Conservation (phyloP, 768 basidiomycete species). For the Boletus vinaceobasis region DNA sequence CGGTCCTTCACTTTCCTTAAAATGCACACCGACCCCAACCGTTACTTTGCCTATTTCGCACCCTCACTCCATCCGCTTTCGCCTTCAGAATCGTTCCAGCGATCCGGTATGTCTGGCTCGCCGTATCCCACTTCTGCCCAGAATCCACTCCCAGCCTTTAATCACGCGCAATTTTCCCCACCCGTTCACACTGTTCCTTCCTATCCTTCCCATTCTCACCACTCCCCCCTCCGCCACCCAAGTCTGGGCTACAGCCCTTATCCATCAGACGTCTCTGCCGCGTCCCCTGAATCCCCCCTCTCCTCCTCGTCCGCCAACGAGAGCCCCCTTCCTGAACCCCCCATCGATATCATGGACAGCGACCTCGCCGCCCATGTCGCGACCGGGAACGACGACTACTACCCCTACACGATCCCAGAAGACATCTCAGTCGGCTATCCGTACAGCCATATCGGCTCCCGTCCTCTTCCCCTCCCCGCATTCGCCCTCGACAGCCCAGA, state of each 20-base stretch:
- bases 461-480: constrained; percentile 20
- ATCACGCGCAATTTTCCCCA: constrained; percentile 21
- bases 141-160: constrained; percentile 12
- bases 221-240: constrained; percentile 12
- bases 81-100: constrained; percentile 10
- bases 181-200: constrained; percentile 12
- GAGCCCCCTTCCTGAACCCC: constrained; percentile 39
- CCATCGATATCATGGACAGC: constrained; percentile 33
- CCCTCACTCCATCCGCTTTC: constrained; percentile 15
- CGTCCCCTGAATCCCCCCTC: constrained; percentile 37
- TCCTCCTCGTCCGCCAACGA: constrained; percentile 39
- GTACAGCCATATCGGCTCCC: constrained; percentile 23
- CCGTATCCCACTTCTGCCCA: constrained; percentile 22
- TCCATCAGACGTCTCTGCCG: constrained; percentile 35
- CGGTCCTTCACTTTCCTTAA: constrained; percentile 23
- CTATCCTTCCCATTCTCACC: constrained; percentile 19
- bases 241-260: constrained; percentile 34
- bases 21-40: constrained; percentile 27
- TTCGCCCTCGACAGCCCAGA: constrained; percentile 25
- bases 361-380: constrained; percentile 26
- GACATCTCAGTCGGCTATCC: constrained; percentile 22
- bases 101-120: constrained; percentile 21
- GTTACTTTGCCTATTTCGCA: constrained; percentile 21
- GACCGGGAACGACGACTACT: constrained; percentile 27
- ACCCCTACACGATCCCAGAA: constrained; percentile 24